Base-by-base conservation (phyloP, 2,329 filamentous ascomycete species). In the Stemphylium lycopersici region DNA sequence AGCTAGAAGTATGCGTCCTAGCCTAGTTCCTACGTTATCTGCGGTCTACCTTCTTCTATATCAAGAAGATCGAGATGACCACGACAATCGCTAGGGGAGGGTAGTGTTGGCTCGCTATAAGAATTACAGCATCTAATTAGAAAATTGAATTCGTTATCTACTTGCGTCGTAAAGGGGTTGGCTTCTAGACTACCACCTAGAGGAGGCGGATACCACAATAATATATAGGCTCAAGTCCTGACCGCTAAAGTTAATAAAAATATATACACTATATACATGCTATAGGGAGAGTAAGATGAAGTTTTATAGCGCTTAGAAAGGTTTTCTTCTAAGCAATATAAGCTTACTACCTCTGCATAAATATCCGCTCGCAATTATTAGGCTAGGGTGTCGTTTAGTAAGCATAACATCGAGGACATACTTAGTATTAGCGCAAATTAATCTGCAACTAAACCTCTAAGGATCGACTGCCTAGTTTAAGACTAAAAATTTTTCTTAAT, bases 161-260 rank as follows among this genome's bases (percentile, higher is more conserved):
- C 49, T 5, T 43, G 22, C 12, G 46, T 52, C 26, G 39, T 48
- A 3, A 57, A 49, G 20, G 29, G 13, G 60, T 76, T 66, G 3
- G 77, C 77, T 59, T 79, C 79, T 64, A 76, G 76, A 51, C 69
- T 62, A 5, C 73, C 73, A 42, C 71, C 76, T 48, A 80, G 74
- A 5, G 77, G 67, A 4, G 76, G 69, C 2, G 77, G 78, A 49
- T 69, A 76, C 56, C 65, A 48, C 11, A 79, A 70, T 48, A 71
- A 73, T 74, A 78, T 76, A 51, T 78, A 74, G 2, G 62, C 69
- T n/a, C 16, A 8, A 44, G 24, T 29, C 10, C 16, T 44, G 18
- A 7, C 10, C 10, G n/a, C 24, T 39, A 50, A 44, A 16, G 7
- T 11, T 50, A 20, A 33, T n/a, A 50, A 26, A 13, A 50, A 18